phyloP scores from a whole-genome alignment of 2,329 filamentous ascomycete genomes.

The Trematosphaeria pertusa region DNA sequence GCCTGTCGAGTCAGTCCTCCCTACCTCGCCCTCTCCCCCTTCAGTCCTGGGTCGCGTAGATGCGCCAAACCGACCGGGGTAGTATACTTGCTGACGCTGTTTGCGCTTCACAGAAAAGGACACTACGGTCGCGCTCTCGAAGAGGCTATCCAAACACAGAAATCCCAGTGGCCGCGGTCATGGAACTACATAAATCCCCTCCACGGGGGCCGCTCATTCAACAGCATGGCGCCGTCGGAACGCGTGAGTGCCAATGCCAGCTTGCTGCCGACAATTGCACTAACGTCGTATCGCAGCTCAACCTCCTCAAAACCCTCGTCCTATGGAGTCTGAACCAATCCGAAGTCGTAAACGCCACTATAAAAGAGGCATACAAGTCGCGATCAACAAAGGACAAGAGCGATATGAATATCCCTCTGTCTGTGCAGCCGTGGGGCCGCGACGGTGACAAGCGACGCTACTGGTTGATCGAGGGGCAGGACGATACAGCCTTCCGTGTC shows the following conservation, averaged over 20 bases:
- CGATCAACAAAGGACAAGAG: slow-evolving; percentile 85
- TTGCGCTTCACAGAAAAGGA: slow-evolving; percentile 68
- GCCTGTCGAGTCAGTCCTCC: slow-evolving; percentile 85
- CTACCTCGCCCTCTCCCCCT: slow-evolving; percentile 12
- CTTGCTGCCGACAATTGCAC: slow-evolving; percentile 4
- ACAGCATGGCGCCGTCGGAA: slow-evolving; percentile 80
- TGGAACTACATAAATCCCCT: slow-evolving; percentile 88
- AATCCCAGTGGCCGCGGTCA: slow-evolving; percentile 82
- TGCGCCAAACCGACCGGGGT: slow-evolving; percentile 1
- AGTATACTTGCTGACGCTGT: slow-evolving; percentile 39
- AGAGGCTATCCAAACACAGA: slow-evolving; percentile 86
- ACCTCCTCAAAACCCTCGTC: slow-evolving; percentile 80
- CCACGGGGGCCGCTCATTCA: slow-evolving; percentile 79
- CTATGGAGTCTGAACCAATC: slow-evolving; percentile 91
- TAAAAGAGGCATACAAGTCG: slow-evolving; percentile 71
- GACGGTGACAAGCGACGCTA: slow-evolving; percentile 93
- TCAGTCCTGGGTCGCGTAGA: slow-evolving; percentile 26
- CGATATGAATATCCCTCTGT: slow-evolving; percentile 82
- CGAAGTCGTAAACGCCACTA: slow-evolving; percentile 78
- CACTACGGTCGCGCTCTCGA: slow-evolving; percentile 94
- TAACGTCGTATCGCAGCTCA: no score
- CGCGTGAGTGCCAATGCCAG: slow-evolving; percentile 64
- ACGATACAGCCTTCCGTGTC: slow-evolving; percentile 91
- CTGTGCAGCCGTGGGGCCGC: slow-evolving; percentile 87
- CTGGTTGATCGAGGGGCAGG: slow-evolving; percentile 90